Percentiles rank a stretch among this genome's conserved stretches.
Conservation (phyloP, 2,329 filamentous ascomycete genomes). For the Scytalidium sp. region DNA sequence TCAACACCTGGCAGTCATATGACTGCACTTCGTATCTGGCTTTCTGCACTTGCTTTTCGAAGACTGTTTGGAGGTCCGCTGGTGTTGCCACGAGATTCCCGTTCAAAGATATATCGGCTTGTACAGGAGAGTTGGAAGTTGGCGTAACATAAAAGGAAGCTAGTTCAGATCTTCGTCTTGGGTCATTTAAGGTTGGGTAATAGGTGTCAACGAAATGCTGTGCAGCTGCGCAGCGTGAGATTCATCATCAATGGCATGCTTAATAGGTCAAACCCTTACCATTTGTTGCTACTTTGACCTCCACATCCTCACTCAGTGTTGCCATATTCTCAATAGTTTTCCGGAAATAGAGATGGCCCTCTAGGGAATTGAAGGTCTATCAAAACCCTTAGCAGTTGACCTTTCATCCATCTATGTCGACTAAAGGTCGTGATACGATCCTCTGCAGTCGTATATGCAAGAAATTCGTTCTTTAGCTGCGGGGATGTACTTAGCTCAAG, state of each 20-base stretch:
- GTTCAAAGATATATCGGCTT: slow-evolving; percentile 75
- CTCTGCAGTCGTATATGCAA: not conserved
- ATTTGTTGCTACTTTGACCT: slow-evolving; percentile 32
- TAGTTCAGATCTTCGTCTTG: slow-evolving; percentile 46
- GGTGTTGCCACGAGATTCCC: slow-evolving; percentile 64
- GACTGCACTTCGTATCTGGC: slow-evolving; percentile 71
- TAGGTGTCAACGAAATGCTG: slow-evolving; percentile 70
- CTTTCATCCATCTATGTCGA: not conserved
- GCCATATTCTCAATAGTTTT: slow-evolving; percentile 20
- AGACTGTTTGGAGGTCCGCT: slow-evolving; percentile 63
- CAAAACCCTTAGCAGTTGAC: slow-evolving; percentile 5
- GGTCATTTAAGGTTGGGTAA: slow-evolving; percentile 69
- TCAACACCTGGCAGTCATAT: slow-evolving; percentile 76
- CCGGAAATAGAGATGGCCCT: slow-evolving; percentile 7
- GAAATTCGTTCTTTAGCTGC: not conserved
- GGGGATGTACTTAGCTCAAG: not conserved
- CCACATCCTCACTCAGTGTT: slow-evolving; percentile 45
- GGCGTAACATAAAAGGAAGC: slow-evolving; percentile 68
- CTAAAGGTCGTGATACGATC: not conserved
- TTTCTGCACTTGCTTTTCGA: slow-evolving; percentile 59
- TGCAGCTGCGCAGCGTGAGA: slow-evolving; percentile 50
- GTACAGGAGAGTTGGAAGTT: slow-evolving; percentile 49
- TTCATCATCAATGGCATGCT: not conserved
- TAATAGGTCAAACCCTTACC: slow-evolving; percentile 20
- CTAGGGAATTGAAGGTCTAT: slow-evolving; percentile 18